Conservation (phyloP, 2,329 filamentous ascomycete species). For the Calonectria multiphialidica region DNA sequence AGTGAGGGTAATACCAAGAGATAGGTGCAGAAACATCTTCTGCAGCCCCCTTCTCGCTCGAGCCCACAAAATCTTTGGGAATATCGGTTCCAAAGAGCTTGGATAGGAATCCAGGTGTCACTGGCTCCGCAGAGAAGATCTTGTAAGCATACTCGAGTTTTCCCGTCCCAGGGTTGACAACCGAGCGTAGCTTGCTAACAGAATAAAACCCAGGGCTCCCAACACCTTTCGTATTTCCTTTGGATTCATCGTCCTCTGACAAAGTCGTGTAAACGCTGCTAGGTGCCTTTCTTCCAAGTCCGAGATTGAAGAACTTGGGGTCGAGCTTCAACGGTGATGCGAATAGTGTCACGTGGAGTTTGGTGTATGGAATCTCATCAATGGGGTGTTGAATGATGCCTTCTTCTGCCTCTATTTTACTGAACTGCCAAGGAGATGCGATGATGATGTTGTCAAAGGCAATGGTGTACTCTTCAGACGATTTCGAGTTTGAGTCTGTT, state of each 20-base stretch:
- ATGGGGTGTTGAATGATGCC: slow-evolving; percentile 77
- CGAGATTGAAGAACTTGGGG: slow-evolving; percentile 78
- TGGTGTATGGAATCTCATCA: slow-evolving; percentile 86
- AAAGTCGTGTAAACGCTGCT: slow-evolving; percentile 87
- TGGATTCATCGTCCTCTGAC: slow-evolving; percentile 65
- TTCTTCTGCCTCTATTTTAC: slow-evolving; percentile 73
- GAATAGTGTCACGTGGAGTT: slow-evolving; percentile 91
- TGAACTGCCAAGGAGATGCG: slow-evolving; percentile 86
- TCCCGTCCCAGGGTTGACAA: slow-evolving; percentile 70
- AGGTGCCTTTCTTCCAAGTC: slow-evolving; percentile 70
- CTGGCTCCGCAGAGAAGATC: slow-evolving; percentile 69
- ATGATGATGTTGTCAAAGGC: slow-evolving; percentile 85
- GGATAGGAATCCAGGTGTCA: slow-evolving; percentile 66
- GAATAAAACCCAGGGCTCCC: slow-evolving; percentile 87
- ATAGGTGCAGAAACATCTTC: slow-evolving; percentile 61
- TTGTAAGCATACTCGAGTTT: slow-evolving; percentile 72
- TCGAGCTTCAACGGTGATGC: slow-evolving; percentile 81
- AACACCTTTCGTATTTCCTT: slow-evolving; percentile 67
- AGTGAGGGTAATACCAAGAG: slow-evolving; percentile 82
- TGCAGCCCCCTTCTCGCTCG: slow-evolving; percentile 47
- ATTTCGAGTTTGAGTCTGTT: slow-evolving; percentile 36
- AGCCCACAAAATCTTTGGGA: slow-evolving; percentile 53
- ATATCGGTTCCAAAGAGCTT: slow-evolving; percentile 63
- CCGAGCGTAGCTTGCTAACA: slow-evolving; percentile 78
- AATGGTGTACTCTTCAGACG: slow-evolving; percentile 57